These are phyloP conservation scores for Monosporascus ibericus DNA, from an alignment of 2,329 filamentous ascomycete species.

Conservation along the genomic window DNA sequence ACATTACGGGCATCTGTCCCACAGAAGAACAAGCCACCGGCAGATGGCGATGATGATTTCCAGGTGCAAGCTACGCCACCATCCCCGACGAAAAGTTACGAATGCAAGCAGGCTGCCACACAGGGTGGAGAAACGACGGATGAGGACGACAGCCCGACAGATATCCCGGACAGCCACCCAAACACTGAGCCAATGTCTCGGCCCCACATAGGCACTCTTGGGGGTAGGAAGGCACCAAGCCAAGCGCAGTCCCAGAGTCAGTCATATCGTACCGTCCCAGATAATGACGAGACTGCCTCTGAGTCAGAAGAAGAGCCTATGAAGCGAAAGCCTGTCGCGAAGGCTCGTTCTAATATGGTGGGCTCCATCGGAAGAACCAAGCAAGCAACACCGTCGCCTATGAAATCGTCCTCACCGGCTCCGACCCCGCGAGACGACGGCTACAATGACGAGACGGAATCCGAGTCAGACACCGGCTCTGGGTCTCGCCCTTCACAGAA, in stretches of 20 bases:
- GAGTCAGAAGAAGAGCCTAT: conserved; percentile 21
- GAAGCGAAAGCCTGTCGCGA: conserved; percentile 7
- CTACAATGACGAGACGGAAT: conserved; percentile 15
- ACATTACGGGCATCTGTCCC: conserved; percentile 7
- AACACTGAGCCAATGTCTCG: conserved; percentile 7
- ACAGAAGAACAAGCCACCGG: conserved; percentile 9
- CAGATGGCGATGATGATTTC: conserved; percentile 42
- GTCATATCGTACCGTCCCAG: conserved; percentile 16
- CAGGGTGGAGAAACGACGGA: conserved; percentile 9
- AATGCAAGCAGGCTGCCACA: conserved; percentile 1
- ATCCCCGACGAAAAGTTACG: conserved; percentile 22
- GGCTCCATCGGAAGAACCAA: conserved; percentile 17
- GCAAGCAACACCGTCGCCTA: conserved; percentile 18
- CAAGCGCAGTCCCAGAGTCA: conserved; percentile 11
- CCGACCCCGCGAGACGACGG: conserved; percentile 7
- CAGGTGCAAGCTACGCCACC: conserved; percentile 44
- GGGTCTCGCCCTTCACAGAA: conserved; percentile 1
- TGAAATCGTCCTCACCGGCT: conserved; percentile 16
- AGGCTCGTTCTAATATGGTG: conserved; percentile 8
- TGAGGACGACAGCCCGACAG: conserved; percentile 13
- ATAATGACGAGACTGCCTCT: conserved; percentile 23
- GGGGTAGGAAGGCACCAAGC: conserved; percentile 7
- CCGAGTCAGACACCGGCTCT: conserved; percentile 14
- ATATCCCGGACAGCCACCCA: conserved; percentile 13
- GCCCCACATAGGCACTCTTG: conserved; percentile 14